phyloP scores from a whole-genome alignment of 306 rosid species.

The cucumber (Cucumis sativus) region Cucumber_9930_V3 NC_026656.2:20874001-20874500 shows the following conservation, averaged over 20 bases:
- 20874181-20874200: neutral
- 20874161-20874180: neutral
- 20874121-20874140: conserved; percentile 93
- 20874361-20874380: conserved; percentile 71
- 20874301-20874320: conserved; percentile 87
- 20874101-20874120: conserved; percentile 88
- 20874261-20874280: neutral
- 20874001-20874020: conserved; percentile 84
- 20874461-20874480: conserved; percentile 95
- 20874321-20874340: conserved; percentile 83
- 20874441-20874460: conserved; percentile 88
- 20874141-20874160: neutral
- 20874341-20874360: conserved; percentile 79
- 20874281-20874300: conserved; percentile 40
- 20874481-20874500: conserved; percentile 49
- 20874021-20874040: conserved; percentile 86
- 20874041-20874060: conserved; percentile 65
- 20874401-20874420: conserved; percentile 69
- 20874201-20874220: neutral
- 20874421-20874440: conserved; percentile 89
- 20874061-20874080: conserved; percentile 75
- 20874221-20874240: neutral
- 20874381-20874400: conserved; percentile 86
- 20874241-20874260: neutral
- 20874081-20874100: conserved; percentile 81